Evolutionary conservation across 2,329 filamentous ascomycete genomes (phyloP).

Genomic region (Neurospora crassa): DNA sequence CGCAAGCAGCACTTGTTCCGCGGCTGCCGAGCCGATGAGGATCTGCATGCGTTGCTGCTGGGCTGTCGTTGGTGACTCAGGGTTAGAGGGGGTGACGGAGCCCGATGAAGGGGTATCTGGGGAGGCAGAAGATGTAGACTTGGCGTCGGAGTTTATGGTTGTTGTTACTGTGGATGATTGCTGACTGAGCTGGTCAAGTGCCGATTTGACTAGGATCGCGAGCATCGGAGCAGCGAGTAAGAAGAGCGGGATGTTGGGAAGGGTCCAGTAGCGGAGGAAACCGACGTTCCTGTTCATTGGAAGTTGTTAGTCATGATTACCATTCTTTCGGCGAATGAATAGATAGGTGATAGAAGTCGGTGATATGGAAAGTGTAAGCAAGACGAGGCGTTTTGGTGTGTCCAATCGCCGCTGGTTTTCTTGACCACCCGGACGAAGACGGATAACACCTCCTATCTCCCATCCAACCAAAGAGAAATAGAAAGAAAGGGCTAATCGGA

Average conservation of each 20-base stretch:
- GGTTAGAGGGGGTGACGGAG: not conserved
- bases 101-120: conserved; percentile 1
- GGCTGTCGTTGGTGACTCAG: conserved; percentile 1
- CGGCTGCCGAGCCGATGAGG: conserved; percentile 50
- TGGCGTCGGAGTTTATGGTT: not conserved
- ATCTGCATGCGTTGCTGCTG: conserved; percentile 8
- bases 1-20: conserved; percentile 64
- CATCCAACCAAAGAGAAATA: not conserved
- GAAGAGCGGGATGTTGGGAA: conserved; percentile 80
- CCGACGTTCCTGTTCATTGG: conserved; percentile 62
- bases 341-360: not conserved
- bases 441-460: not conserved
- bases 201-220: conserved; percentile 54
- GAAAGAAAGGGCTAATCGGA: not conserved
- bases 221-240: conserved; percentile 73
- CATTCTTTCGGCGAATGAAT: not conserved
- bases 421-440: not conserved
- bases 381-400: not conserved
- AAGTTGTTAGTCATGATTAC: not conserved
- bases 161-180: not conserved
- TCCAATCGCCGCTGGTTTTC: not conserved
- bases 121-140: not conserved
- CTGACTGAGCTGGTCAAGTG: conserved; percentile 25
- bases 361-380: conserved; percentile 3
- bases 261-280: conserved; percentile 82